phyloP scores from a whole-genome alignment of 768 basidiomycete genomes.

The Peribolospora baueri region DNA sequence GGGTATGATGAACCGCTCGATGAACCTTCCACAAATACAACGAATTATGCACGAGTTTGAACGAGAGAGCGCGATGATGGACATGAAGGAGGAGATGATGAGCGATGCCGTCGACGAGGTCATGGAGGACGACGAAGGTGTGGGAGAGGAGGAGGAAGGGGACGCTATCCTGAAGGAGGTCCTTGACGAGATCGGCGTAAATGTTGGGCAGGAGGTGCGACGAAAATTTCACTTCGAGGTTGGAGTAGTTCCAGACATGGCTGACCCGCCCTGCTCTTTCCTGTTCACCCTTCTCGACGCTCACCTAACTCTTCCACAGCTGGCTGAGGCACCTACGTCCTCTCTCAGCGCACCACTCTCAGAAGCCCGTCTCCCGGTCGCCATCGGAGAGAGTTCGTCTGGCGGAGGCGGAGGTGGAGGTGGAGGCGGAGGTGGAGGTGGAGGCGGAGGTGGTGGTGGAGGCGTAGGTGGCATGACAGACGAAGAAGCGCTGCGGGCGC shows the following conservation, averaged over 20 bases:
- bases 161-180: conserved; percentile 91
- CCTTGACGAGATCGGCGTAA: conserved; percentile 87
- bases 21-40: conserved; percentile 85
- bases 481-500: conserved; percentile 79
- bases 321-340: conserved; percentile 14
- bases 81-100: conserved; percentile 99
- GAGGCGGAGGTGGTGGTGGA: conserved; percentile 10
- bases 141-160: conserved; percentile 87
- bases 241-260: not conserved
- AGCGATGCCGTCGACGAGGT: conserved; percentile 91
- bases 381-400: conserved; percentile 41
- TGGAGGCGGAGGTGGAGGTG: conserved; percentile 24
- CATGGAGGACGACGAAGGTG: conserved; percentile 59
- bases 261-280: not conserved
- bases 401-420: conserved; percentile 14
- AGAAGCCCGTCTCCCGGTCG: conserved; percentile 51
- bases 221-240: not conserved
- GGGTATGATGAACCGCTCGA: conserved; percentile 87
- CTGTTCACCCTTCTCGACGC: not conserved
- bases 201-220: conserved; percentile 45
- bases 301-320: conserved; percentile 2
- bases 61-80: conserved; percentile 91
- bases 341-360: conserved; percentile 19
- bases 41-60: conserved; percentile 97
- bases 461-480: conserved; percentile 32